phyloP scores from a whole-genome alignment of 208 protist genomes.

The Wallacemonas rigidus region DNA sequence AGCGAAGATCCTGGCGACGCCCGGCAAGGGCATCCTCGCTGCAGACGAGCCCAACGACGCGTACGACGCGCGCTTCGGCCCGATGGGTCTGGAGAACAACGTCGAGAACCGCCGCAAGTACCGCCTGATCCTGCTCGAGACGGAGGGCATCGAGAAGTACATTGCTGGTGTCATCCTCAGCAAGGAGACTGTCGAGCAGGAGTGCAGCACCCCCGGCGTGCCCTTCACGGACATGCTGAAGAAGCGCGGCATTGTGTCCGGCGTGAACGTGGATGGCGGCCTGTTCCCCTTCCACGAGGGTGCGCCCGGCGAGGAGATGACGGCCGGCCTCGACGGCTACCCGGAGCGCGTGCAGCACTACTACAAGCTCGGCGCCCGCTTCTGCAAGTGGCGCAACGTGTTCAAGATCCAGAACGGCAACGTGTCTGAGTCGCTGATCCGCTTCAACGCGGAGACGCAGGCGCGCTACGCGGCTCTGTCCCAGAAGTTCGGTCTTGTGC shows the following conservation, averaged over 20 bases:
- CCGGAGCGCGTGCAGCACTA: slow-evolving; percentile 88
- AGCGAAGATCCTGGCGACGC: slow-evolving; percentile 32
- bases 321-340: slow-evolving; percentile 95
- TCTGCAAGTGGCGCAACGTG: slow-evolving; percentile 97
- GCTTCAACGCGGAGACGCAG: slow-evolving; percentile 93
- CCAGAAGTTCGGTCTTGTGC: slow-evolving; percentile 95
- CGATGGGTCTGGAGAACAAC: slow-evolving; percentile 90
- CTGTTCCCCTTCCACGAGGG: slow-evolving; percentile 76
- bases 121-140: slow-evolving; percentile 86
- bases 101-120: slow-evolving; percentile 90
- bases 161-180: slow-evolving; percentile 97
- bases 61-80: slow-evolving; percentile 89
- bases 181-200: slow-evolving; percentile 97
- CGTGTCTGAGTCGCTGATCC: slow-evolving; percentile 90
- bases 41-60: slow-evolving; percentile 91
- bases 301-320: slow-evolving; percentile 92
- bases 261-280: slow-evolving; percentile 97
- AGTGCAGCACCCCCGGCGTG: slow-evolving; percentile 72
- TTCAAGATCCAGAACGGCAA: slow-evolving; percentile 92
- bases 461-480: slow-evolving; percentile 96
- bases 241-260: slow-evolving; percentile 87
- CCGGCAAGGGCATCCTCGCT: slow-evolving; percentile 94
- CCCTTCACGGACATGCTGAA: slow-evolving; percentile 90
- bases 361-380: slow-evolving; percentile 95
- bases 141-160: slow-evolving; percentile 88